Conservation (phyloP, 2,329 filamentous ascomycete species). For the Akanthomyces lecanii region DNA sequence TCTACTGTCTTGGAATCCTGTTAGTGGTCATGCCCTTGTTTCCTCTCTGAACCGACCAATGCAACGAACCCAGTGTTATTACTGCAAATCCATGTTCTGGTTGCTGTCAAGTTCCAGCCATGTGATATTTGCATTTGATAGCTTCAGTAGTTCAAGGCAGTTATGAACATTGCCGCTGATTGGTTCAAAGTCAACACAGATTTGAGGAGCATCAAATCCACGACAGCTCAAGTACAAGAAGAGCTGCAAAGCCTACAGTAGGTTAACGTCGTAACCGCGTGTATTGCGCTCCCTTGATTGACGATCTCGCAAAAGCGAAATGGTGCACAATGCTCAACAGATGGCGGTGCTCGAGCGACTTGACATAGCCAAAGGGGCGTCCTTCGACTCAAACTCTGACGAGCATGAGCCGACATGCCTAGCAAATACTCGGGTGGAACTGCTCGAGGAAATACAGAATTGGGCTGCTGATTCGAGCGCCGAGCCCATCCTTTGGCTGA, state of each 20-base stretch:
- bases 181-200: background rate
- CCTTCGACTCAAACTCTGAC: constrained; percentile 33
- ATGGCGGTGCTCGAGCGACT: constrained; percentile 21
- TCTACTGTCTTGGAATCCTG: too few relatives aligned
- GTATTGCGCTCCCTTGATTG: background rate
- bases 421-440: constrained; percentile 24
- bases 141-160: too few relatives aligned
- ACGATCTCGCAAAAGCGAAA: background rate
- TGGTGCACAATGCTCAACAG: background rate
- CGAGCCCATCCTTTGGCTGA: constrained; percentile 29
- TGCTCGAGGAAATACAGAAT: constrained; percentile 24
- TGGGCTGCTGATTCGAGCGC: constrained; percentile 23
- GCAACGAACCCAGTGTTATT: too few relatives aligned
- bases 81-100: too few relatives aligned
- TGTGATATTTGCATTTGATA: too few relatives aligned
- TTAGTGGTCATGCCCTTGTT: too few relatives aligned
- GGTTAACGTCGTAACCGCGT: background rate
- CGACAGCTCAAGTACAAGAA: background rate
- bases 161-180: too few relatives aligned
- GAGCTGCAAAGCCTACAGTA: background rate
- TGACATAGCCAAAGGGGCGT: constrained; percentile 22
- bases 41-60: too few relatives aligned
- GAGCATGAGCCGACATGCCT: constrained; percentile 23
- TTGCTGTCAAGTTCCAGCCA: too few relatives aligned
- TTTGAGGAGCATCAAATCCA: background rate